Evolutionary conservation across 1,284 basidiomycete genomes (phyloP), one percentile per base, ranked within the genome.

Genomic region (Gymnopus androsaceus): DNA sequence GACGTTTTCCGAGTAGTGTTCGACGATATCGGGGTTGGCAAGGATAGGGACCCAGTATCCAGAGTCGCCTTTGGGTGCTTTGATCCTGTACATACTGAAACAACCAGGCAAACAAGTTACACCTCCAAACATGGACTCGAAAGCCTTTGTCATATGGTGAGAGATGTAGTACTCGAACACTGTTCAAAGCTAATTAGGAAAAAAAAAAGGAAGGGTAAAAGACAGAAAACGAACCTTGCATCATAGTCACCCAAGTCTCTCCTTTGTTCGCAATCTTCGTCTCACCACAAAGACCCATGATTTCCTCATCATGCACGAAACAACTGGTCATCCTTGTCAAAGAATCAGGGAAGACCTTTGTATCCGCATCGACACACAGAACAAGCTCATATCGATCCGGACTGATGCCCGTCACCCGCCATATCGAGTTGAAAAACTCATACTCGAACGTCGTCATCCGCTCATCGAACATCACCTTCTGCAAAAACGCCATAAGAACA

Each of bases 151-250:
- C 81, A 95, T 84, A 73, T 99, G 97, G 70, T 99, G 96, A 15
- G 96, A 98, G 72, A 98, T 98, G 80, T 98, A 98, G 75, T 99
- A 99, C 74, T 98, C 96, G 72, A 98, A 98, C 51, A 99, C 97
- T 90, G 63, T 34, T 40, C 60, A 53, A 42, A 33, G 23, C 1
- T 51, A 59, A 55, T 66, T 51, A 54, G 56, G 60, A n/a, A 31
- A 17, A 51, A n/a, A n/a, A n/a, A 34, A 41, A 49, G 4, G 40
- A 33, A 55, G 27, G 12, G 48, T 7, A 11, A 31, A 51, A 53
- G 37, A 28, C 45, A 55, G 36, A 58, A 9, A 15, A 75, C 85
- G 56, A 59, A 94, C 93, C 93, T 83, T 99, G 96, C 71, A 98
- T 98, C 90, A 95, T 95, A 5, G 97, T 98, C 27, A 99, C 95